Conservation (phyloP, 208 protist species). For the Trypanosoma boissoni region DNA sequence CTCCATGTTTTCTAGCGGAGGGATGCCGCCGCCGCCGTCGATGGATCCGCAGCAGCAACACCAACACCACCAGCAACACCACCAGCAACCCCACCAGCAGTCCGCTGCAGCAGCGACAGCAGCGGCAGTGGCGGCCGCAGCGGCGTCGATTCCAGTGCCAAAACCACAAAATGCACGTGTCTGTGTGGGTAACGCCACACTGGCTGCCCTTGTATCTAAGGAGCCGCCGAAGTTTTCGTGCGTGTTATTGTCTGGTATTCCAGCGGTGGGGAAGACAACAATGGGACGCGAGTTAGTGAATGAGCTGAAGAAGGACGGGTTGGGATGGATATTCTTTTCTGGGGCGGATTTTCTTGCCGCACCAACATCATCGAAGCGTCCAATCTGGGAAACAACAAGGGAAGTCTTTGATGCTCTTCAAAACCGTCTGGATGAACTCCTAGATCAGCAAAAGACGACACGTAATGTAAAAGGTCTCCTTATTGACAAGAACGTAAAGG, state of each 20-base stretch:
- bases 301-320: slow-evolving; percentile 61
- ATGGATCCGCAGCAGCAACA: slow-evolving; percentile 6
- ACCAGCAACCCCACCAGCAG: not conserved
- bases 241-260: slow-evolving; percentile 77
- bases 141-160: slow-evolving; percentile 17
- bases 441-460: slow-evolving; percentile 53
- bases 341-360: slow-evolving; percentile 62
- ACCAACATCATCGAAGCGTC: slow-evolving; percentile 33
- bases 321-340: slow-evolving; percentile 87
- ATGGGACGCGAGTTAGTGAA: slow-evolving; percentile 74
- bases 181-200: slow-evolving; percentile 72
- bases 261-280: slow-evolving; percentile 75
- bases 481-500: slow-evolving; percentile 88
- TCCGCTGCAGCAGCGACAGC: slow-evolving; percentile 3
- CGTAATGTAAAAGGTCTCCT: slow-evolving; percentile 78
- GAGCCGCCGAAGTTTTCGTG: slow-evolving; percentile 85
- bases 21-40: slow-evolving; percentile 1
- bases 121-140: not conserved
- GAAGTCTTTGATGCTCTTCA: slow-evolving; percentile 80
- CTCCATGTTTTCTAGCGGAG: slow-evolving; percentile 12
- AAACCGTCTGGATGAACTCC: slow-evolving; percentile 71
- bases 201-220: slow-evolving; percentile 69
- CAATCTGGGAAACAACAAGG: slow-evolving; percentile 70
- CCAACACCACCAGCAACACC: not conserved
- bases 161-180: slow-evolving; percentile 27